These are phyloP conservation scores for Corynespora cassiicola DNA, from an alignment of 2,329 filamentous ascomycete species.

Conservation along the genomic window DNA sequence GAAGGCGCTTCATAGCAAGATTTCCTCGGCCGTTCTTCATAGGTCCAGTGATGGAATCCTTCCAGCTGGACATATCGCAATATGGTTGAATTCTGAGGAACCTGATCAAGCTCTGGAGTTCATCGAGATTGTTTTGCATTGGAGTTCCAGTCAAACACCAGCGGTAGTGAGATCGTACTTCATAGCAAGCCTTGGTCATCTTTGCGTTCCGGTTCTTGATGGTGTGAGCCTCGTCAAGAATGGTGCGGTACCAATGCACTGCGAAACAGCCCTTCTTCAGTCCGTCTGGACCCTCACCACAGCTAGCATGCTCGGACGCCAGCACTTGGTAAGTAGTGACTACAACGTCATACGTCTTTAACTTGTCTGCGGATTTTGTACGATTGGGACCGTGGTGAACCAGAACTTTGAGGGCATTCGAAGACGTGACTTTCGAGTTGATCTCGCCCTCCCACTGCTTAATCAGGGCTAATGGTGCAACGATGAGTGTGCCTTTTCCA, in stretches of 20 bases:
- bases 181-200: slow-evolving; percentile 89
- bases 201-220: slow-evolving; percentile 99
- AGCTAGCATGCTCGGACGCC: slow-evolving; percentile 83
- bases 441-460: slow-evolving; percentile 98
- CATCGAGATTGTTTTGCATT: slow-evolving; percentile 98
- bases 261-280: slow-evolving; percentile 85
- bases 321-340: slow-evolving; percentile 97
- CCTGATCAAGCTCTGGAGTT: slow-evolving; percentile 89
- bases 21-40: slow-evolving; percentile 90
- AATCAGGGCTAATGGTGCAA: slow-evolving; percentile 91
- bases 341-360: slow-evolving; percentile 90
- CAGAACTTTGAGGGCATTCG: slow-evolving; percentile 77
- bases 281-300: slow-evolving; percentile 65
- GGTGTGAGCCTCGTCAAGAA: slow-evolving; percentile 95
- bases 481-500: slow-evolving; percentile 83
- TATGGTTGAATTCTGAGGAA: slow-evolving; percentile 94
- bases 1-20: slow-evolving; percentile 84
- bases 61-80: slow-evolving; percentile 85
- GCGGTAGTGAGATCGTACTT: slow-evolving; percentile 82
- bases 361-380: slow-evolving; percentile 76
- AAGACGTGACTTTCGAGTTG: slow-evolving; percentile 75
- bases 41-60: slow-evolving; percentile 85
- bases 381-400: slow-evolving; percentile 91
- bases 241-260: slow-evolving; percentile 91
- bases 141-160: slow-evolving; percentile 98